These are phyloP conservation scores for Zymoseptoria pseudotritici DNA, from an alignment of 2,329 filamentous ascomycete genomes.

Conservation along the genomic window DNA sequence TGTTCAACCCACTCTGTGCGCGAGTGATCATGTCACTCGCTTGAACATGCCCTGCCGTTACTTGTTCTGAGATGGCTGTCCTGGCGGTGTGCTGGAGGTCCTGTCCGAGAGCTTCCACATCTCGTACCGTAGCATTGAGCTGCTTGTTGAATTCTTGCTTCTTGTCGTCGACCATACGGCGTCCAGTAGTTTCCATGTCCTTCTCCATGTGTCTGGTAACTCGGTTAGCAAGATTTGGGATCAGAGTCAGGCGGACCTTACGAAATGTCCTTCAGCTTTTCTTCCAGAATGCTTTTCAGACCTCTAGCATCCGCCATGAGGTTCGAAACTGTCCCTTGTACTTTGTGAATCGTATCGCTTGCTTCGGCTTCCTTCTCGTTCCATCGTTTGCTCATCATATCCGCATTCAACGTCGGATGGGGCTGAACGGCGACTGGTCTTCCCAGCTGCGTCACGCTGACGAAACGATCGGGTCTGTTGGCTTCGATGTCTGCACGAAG, in stretches of 20 bases:
- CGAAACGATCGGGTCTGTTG: constrained; percentile 16
- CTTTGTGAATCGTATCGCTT: constrained; percentile 8
- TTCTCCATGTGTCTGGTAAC: constrained; percentile 12
- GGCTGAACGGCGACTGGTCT: neutral
- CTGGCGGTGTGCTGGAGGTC: constrained; percentile 10
- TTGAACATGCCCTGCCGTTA: neutral
- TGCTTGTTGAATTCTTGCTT: constrained; percentile 7
- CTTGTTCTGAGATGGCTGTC: neutral
- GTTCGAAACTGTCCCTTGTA: constrained; percentile 6
- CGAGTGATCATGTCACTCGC: neutral
- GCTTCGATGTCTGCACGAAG: constrained; percentile 13
- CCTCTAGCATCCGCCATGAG: constrained; percentile 9
- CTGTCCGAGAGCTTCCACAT: constrained; percentile 10
- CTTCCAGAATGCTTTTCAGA: constrained; percentile 12
- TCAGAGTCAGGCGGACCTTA: neutral
- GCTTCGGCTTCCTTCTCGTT: constrained; percentile 13
- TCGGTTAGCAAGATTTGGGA: too few species aligned
- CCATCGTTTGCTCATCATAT: neutral
- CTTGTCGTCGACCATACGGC: constrained; percentile 11
- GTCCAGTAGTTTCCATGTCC: constrained; percentile 12
- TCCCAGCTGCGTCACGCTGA: neutral
- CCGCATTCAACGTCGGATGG: constrained; percentile 1
- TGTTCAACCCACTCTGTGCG: neutral
- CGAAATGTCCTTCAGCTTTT: constrained; percentile 12
- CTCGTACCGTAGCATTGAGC: constrained; percentile 8